Base-by-base conservation (phyloP, 345 rosid genomes). In the Xanthoceras sorbifolium region DNA sequence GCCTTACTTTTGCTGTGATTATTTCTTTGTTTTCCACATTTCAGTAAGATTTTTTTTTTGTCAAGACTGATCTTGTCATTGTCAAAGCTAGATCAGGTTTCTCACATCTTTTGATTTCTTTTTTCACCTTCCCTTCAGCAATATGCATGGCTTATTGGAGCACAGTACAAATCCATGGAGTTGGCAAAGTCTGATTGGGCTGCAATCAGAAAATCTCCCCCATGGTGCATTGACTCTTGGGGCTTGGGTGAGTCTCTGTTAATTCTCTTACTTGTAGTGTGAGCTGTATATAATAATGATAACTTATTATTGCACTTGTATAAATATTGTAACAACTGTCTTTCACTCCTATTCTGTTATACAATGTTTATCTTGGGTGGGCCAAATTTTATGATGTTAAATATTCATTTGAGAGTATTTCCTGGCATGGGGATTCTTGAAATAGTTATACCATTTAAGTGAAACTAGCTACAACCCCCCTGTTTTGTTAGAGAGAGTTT, bases 191-290 rank as follows among this genome's bases (percentile, higher is more conserved):
- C 97, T 83, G 98, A 96, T 73, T 96, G 99, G 99, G 82, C 79
- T 78, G 80, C 92, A 72, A 86, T 96, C 75, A 89, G 99, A 83
- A 92, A 93, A 82, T 94, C 97, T 83, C 97, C 99, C 9, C 90
- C 98, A 50, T 96, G 98, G 98, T 86, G 95, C 73, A 92, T 93
- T 84, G 99, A 96, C 86, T 93, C 99, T 61, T 96, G 98, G 99
- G 99, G 99, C 32, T 87, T 96, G 85, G 99, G 99, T 96, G 83
- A 81, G 89, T 78, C 71, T 67, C 22, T n/a, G 17, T 7, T 59
- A 10, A 55, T 77, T 29, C 67, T 40, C 46, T 74, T 76, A 26
- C 50, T 8, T 31, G 5, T 34, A 44, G 25, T 3, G 11, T 7
- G 22, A 34, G n/a, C 26, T 60, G 22, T 25, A 36, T 60, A 6